A percentile compares a stretch with the other conserved stretches of the same genome.
These are phyloP conservation scores for Limnanthes douglasii DNA, from an alignment of 345 rosid species.

Conservation along the genomic window DNA sequence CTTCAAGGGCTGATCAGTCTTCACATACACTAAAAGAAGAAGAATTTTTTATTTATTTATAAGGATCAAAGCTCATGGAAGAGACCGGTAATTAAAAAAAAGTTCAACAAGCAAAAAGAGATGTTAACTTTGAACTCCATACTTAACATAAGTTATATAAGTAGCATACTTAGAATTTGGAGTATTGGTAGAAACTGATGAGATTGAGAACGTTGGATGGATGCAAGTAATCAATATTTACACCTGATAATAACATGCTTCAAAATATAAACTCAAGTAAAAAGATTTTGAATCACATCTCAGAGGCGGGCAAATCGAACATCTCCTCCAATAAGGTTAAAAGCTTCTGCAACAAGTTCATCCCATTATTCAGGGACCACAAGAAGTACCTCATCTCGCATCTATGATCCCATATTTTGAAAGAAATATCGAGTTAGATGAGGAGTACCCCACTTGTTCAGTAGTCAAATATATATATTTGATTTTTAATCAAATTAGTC, in stretches of 20 bases:
- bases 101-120: too few relatives aligned
- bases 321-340: conserved; percentile 91
- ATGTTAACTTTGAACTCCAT: too few relatives aligned
- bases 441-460: conserved; percentile 81
- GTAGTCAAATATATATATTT: background rate
- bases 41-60: too few relatives aligned
- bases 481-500: conserved; percentile 7
- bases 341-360: conserved; percentile 85
- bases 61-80: too few relatives aligned
- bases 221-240: background rate
- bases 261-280: conserved; percentile 84
- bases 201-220: background rate
- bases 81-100: too few relatives aligned
- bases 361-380: conserved; percentile 79
- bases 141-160: too few relatives aligned
- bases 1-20: too few relatives aligned
- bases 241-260: conserved; percentile 98
- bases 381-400: conserved; percentile 65
- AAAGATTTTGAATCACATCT: conserved; percentile 67
- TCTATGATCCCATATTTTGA: conserved; percentile 64
- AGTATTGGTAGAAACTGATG: too few relatives aligned
- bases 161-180: too few relatives aligned
- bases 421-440: conserved; percentile 84
- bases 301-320: conserved; percentile 73
- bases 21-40: too few relatives aligned